Percentiles rank a stretch among this genome's conserved stretches.
These are phyloP conservation scores for Fusarium sp. DNA, from an alignment of 2,329 filamentous ascomycete species.

Conservation along the genomic window DNA sequence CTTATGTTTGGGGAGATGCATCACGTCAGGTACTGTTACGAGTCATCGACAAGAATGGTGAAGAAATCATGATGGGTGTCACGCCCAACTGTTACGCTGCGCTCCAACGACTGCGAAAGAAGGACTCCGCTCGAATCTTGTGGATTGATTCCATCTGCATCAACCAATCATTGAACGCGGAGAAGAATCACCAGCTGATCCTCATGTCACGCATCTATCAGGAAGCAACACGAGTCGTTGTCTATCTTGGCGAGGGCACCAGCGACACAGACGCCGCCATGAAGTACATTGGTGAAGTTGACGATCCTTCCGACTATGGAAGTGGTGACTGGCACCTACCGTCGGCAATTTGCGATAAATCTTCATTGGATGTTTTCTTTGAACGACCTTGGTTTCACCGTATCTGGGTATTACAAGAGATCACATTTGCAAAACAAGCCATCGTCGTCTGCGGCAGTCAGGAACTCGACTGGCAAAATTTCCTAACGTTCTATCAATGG, in stretches of 20 bases:
- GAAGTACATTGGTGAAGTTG: not conserved
- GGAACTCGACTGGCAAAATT: not conserved
- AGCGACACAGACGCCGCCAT: not conserved
- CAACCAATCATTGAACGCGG: not conserved
- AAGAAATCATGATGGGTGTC: not conserved
- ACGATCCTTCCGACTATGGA: not conserved
- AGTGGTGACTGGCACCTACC: not conserved
- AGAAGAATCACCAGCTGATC: not conserved
- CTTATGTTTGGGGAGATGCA: not conserved
- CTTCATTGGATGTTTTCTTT: not conserved
- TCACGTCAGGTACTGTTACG: not conserved
- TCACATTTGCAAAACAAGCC: not conserved
- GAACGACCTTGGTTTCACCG: not conserved
- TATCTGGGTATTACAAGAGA: not conserved
- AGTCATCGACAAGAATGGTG: not conserved
- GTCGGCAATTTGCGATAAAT: not conserved
- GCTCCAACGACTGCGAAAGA: not conserved
- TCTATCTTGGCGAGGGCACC: not conserved
- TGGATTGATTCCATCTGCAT: constrained; percentile 1
- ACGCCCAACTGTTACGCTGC: not conserved
- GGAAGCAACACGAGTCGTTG: not conserved
- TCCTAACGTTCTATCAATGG: not conserved
- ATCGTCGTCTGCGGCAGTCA: not conserved
- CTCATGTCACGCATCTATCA: not conserved
- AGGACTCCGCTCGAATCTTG: not conserved